Evolutionary conservation across 73 alveolate genomes (phyloP), one percentile per base, ranked within the genome.

Genomic region (Paramecium pentaurelia): DNA sequence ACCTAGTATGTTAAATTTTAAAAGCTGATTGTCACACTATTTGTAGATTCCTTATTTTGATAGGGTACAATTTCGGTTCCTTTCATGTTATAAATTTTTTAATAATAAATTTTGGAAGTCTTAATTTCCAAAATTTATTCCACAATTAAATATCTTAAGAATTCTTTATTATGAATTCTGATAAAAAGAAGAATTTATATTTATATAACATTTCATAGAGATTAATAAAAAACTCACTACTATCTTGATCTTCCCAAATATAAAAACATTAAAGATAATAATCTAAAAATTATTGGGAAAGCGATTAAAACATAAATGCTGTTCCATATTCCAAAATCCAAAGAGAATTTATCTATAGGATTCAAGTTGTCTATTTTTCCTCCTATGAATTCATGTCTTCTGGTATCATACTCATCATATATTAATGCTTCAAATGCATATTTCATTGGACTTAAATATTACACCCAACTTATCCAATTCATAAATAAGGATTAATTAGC

Each of bases 391-490:
- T 75, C 60, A 37, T 36, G 1, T 9, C 18, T 16, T 34, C 88
- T 11, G 9, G 88, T 75, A 9, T 40, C 38, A 25, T 22, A 95
- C 28, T 96, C 98, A 90, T 96, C 95, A 49, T 89, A 45, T 2
- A 92, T 51, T 5, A 96, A 36, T 5, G 96, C 96, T 54, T 93
- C 95, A 59, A 89, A 77, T 10, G 95, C 93, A 91, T 95, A 96
- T 54, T 95, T 93, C 28, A 96, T 49, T 12, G 98, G 98, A 27
- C 97, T 88, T 37, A 95, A 58, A 70, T 96, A 96, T 54, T 94
- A 85, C 10, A 93, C 60, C 98, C 98, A 96, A 3, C 93, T 77
- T 7, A 96, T 73, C 97, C 97, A 96, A 5, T 32, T 92, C 32
- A 60, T 47, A 9, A 59, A 87, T n/a, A 44, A 91, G 12, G 91